These are phyloP conservation scores for Pseudozyma sp. DNA, from an alignment of 1,284 basidiomycete species.

Conservation along the genomic window DNA sequence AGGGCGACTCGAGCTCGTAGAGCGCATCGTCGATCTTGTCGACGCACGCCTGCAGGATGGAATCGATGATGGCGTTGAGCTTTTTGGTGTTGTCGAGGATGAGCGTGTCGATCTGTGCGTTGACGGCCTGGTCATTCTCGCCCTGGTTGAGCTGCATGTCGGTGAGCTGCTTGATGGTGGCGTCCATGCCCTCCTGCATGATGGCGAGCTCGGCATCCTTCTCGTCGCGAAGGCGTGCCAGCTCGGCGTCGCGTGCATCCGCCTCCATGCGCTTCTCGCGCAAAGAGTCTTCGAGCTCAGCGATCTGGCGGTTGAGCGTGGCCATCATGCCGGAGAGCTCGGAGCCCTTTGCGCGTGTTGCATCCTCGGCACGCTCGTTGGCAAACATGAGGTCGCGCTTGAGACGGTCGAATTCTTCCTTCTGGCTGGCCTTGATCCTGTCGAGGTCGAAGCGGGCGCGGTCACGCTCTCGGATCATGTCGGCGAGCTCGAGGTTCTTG, in stretches of 20 bases:
- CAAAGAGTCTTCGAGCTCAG: slow-evolving; percentile 92
- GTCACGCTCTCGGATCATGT: slow-evolving; percentile 98
- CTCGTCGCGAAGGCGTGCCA: slow-evolving; percentile 87
- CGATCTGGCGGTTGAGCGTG: slow-evolving; percentile 96
- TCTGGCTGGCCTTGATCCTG: slow-evolving; percentile 87
- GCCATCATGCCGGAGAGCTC: slow-evolving; percentile 88
- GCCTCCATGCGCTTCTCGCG: slow-evolving; percentile 79
- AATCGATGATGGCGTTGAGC: slow-evolving; percentile 98
- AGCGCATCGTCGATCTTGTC: slow-evolving; percentile 97
- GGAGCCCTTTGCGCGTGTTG: slow-evolving; percentile 87
- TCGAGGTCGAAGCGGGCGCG: slow-evolving; percentile 97
- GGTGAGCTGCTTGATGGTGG: slow-evolving; percentile 87
- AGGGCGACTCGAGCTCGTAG: slow-evolving; percentile 95
- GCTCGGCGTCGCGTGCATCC: slow-evolving; percentile 79
- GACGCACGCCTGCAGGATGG: slow-evolving; percentile 92
- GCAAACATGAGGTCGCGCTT: slow-evolving; percentile 94
- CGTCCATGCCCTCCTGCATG: slow-evolving; percentile 95
- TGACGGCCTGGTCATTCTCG: slow-evolving; percentile 86
- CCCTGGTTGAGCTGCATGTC: slow-evolving; percentile 89
- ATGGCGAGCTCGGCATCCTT: slow-evolving; percentile 97
- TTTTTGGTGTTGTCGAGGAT: slow-evolving; percentile 98
- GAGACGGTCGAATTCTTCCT: slow-evolving; percentile 92
- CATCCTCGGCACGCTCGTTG: slow-evolving; percentile 97
- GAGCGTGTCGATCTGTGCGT: slow-evolving; percentile 94
- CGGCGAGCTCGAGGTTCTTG: slow-evolving; percentile 97